Percentiles rank a stretch among this genome's conserved stretches.
These are phyloP conservation scores for Sporothrix euskadiensis DNA, from an alignment of 2,329 filamentous ascomycete genomes.

Conservation along the genomic window DNA sequence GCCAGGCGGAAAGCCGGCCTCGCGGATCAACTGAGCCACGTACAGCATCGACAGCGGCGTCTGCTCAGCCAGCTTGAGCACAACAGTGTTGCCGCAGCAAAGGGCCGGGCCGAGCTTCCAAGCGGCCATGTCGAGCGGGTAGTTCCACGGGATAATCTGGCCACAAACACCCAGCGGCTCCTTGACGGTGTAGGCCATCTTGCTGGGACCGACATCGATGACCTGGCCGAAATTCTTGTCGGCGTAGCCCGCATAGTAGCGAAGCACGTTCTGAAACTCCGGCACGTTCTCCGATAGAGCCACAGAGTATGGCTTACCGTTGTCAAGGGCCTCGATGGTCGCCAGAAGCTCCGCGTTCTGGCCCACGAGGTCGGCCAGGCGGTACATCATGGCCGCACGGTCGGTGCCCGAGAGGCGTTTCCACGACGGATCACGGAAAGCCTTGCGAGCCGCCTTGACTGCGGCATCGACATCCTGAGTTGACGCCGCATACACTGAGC, in stretches of 20 bases:
- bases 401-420: slow-evolving; percentile 65
- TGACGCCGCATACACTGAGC: slow-evolving; percentile 68
- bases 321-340: slow-evolving; percentile 72
- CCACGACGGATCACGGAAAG: slow-evolving; percentile 69
- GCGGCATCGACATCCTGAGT: slow-evolving; percentile 68
- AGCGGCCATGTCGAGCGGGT: slow-evolving; percentile 67
- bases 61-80: slow-evolving; percentile 64
- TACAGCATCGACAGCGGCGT: slow-evolving; percentile 62
- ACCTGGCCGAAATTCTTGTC: slow-evolving; percentile 79
- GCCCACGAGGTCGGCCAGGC: slow-evolving; percentile 68
- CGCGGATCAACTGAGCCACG: slow-evolving; percentile 63
- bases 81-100: slow-evolving; percentile 60
- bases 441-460: slow-evolving; percentile 67
- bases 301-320: slow-evolving; percentile 72
- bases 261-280: slow-evolving; percentile 52
- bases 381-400: slow-evolving; percentile 67
- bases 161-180: slow-evolving; percentile 78
- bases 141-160: slow-evolving; percentile 75
- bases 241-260: slow-evolving; percentile 77
- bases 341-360: slow-evolving; percentile 56
- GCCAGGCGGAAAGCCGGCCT: slow-evolving; percentile 73
- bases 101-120: slow-evolving; percentile 72
- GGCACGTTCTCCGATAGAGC: slow-evolving; percentile 64
- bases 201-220: slow-evolving; percentile 68
- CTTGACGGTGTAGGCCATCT: slow-evolving; percentile 74